phyloP scores from a whole-genome alignment of 345 rosid species.

The Mercurialis annua region DNA sequence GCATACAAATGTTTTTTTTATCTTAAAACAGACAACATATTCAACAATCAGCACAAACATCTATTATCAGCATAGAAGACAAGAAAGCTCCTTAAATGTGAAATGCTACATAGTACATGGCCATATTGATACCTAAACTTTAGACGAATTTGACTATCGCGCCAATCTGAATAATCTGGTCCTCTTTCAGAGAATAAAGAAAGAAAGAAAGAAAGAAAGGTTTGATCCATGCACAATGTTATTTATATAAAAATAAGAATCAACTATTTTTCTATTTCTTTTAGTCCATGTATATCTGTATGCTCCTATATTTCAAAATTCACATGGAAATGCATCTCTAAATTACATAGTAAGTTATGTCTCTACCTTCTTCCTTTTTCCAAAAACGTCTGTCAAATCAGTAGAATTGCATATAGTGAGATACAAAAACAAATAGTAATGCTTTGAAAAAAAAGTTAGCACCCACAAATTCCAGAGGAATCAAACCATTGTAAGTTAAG shows the following conservation, averaged over 20 bases:
- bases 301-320: not conserved
- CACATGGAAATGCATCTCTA: not conserved
- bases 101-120: not conserved
- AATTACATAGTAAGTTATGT: not conserved
- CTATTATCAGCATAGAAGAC: not conserved
- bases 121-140: not conserved
- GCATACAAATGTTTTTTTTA: not conserved
- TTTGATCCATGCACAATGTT: too few species aligned
- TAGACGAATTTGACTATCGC: not conserved
- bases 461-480: not conserved
- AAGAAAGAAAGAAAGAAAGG: too few species aligned
- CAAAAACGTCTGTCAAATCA: not conserved
- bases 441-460: not conserved
- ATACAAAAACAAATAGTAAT: not conserved
- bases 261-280: not conserved
- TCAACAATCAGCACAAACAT: not conserved
- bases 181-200: not conserved
- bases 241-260: not conserved
- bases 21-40: not conserved
- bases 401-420: not conserved
- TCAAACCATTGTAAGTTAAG: not conserved
- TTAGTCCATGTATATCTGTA: not conserved
- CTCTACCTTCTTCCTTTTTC: conserved; percentile 5
- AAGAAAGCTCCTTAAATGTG: not conserved
- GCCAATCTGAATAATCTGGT: not conserved